Evolutionary conservation across 805 yeast species (phyloP).

Genomic region (Candida endomychidarum): DNA sequence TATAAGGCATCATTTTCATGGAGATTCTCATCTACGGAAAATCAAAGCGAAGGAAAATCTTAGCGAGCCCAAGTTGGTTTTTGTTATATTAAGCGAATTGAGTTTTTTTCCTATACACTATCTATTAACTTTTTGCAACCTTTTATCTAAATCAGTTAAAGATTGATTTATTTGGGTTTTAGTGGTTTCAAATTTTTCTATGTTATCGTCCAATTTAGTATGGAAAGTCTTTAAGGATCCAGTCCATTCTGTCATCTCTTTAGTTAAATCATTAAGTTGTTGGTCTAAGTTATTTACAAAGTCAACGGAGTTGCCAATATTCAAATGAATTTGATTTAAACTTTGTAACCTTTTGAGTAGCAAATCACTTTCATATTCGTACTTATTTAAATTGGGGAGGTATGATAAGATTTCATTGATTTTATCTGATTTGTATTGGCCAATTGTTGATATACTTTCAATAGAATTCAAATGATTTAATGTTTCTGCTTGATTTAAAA

Average conservation of each 20-base stretch:
- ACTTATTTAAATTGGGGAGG: constrained; percentile 26
- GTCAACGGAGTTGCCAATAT: constrained; percentile 27
- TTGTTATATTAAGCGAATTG: no score
- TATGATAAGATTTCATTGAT: constrained; percentile 26
- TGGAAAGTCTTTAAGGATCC: constrained; percentile 22
- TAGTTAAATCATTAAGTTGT: constrained; percentile 22
- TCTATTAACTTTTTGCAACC: not conserved
- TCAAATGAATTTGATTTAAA: constrained; percentile 33
- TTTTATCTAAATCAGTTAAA: not conserved
- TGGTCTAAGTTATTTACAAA: constrained; percentile 27
- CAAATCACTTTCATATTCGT: constrained; percentile 24
- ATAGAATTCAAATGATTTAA: constrained; percentile 9
- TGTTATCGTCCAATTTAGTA: constrained; percentile 24
- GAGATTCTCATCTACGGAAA: not conserved
- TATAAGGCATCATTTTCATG: constrained; percentile 2
- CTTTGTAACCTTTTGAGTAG: constrained; percentile 29
- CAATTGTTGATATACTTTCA: constrained; percentile 1
- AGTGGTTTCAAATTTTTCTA: constrained; percentile 19
- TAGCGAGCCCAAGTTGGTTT: not conserved
- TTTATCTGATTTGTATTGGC: constrained; percentile 14
- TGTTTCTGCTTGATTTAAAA: constrained; percentile 28
- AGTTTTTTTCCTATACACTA: no score
- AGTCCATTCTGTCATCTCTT: constrained; percentile 34
- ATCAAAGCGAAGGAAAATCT: not conserved
- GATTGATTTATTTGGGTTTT: not conserved